phyloP scores from a whole-genome alignment of 352 stramenopile species.

The Phytophthora constricta region DNA sequence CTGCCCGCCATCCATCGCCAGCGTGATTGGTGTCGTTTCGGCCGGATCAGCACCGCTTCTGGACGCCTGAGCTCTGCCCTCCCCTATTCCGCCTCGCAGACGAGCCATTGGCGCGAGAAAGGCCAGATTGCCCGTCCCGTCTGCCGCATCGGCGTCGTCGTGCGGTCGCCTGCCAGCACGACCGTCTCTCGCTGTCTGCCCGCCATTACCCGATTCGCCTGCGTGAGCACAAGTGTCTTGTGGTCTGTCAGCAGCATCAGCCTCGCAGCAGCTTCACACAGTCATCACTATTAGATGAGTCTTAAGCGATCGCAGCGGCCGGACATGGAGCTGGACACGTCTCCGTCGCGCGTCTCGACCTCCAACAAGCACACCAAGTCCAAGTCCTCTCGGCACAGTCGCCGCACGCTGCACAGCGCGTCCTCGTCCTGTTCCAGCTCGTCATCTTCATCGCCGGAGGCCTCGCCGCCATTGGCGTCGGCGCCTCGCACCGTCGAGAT shows the following conservation, averaged over 20 bases:
- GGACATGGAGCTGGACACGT: conserved; percentile 9
- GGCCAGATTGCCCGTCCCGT: background rate
- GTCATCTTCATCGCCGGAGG: conserved; percentile 9
- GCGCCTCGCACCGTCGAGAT: conserved; percentile 69
- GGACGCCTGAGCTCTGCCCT: background rate
- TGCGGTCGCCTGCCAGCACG: background rate
- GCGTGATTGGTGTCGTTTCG: background rate
- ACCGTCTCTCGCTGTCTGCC: background rate
- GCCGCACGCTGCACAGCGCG: conserved; percentile 21
- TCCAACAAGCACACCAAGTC: conserved; percentile 11
- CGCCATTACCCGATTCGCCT: conserved; percentile 1
- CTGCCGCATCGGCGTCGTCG: background rate
- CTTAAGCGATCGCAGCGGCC: conserved; percentile 33
- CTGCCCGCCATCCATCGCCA: background rate
- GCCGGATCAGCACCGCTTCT: background rate
- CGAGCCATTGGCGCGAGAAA: background rate
- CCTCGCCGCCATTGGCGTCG: conserved; percentile 24
- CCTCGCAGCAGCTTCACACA: too few relatives aligned
- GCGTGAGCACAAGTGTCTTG: background rate
- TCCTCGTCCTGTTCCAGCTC: conserved; percentile 17
- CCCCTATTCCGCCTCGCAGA: background rate
- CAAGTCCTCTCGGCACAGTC: conserved; percentile 6
- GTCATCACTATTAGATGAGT: too few relatives aligned
- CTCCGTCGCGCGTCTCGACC: conserved; percentile 1
- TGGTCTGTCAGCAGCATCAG: too few relatives aligned